Conservation (phyloP, 2,329 filamentous ascomycete species). For the Emmonsia crescens region DNA sequence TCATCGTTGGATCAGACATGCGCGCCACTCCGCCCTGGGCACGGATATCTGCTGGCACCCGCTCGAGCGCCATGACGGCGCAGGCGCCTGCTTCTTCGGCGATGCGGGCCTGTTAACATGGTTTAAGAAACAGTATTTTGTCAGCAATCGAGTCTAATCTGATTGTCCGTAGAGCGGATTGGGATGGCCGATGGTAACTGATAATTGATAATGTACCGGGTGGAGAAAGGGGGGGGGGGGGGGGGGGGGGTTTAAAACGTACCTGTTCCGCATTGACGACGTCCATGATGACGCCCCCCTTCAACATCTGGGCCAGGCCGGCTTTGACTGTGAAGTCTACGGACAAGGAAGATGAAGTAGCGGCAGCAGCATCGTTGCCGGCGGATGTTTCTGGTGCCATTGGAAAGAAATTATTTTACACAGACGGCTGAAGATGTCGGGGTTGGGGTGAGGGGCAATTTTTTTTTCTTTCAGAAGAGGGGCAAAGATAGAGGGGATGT, state of each 20-base stretch:
- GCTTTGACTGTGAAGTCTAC: slow-evolving; percentile 79
- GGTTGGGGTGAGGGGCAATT: not conserved
- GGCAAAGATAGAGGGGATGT: not conserved
- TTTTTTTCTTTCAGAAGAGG: not conserved
- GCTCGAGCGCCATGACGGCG: slow-evolving; percentile 97
- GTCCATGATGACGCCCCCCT: slow-evolving; percentile 99
- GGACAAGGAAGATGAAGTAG: slow-evolving; percentile 37
- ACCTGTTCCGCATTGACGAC: slow-evolving; percentile 83
- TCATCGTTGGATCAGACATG: slow-evolving; percentile 93
- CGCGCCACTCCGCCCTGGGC: slow-evolving; percentile 84
- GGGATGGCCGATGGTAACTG: not conserved
- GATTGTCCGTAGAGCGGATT: not conserved
- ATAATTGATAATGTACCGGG: not conserved
- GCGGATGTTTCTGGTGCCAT: slow-evolving; percentile 26
- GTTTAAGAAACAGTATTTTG: slow-evolving; percentile 3
- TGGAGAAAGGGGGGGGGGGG: not conserved
- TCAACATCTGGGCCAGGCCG: slow-evolving; percentile 92
- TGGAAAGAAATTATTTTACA: slow-evolving; percentile 10
- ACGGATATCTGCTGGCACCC: slow-evolving; percentile 92
- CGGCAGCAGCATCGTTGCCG: slow-evolving; percentile 11
- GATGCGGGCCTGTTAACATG: slow-evolving; percentile 60
- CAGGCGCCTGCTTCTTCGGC: slow-evolving; percentile 92
- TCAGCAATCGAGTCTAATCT: not conserved
- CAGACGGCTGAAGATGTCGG: not conserved
- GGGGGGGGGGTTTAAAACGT: too few species aligned